Base-by-base conservation (phyloP, 164 flowering plant genomes). In the Magnolia officinalis region DNA sequence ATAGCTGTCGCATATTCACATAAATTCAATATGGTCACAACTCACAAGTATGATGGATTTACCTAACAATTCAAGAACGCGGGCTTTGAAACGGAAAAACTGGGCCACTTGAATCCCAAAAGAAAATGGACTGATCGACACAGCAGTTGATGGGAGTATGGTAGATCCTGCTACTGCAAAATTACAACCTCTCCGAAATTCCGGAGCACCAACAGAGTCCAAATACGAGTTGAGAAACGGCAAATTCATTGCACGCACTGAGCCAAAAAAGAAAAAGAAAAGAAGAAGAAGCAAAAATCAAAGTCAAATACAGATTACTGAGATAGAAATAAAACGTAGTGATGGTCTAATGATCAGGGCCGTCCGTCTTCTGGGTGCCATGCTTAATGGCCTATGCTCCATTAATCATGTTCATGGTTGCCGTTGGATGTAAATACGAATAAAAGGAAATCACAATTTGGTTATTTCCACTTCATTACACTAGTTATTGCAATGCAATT, bases 161-260 rank as follows among this genome's bases (percentile, higher is more conserved):
- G 93, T 92, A 3, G 97, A 89, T 0, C 92, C 98, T 45, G 97
- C 97, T 45, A 89, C 91, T 37, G 99, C 99, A 86, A 92, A 96
- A 66, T 96, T 92, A 82, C 98, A 86, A 6, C 99, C 99, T 75
- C 80, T 88, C 67, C 68, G 80, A 81, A 92, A 96, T 78, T 24
- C 84, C 13, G 98, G 98, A 10, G 83, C 59, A 11, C 91, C 94
- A 31, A 93, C 21, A 13, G 99, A 86, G 50, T 96, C 99, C 90
- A 96, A 77, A 78, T 96, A 96, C 0, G 98, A 81, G 78, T 92
- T 91, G 72, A 96, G 80, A 78, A 89, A 89, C 31, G 97, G 98
- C 51, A 90, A 65, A 72, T 90, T 90, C 89, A 92, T 89, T 29
- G 88, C 94, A 81, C 90, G 91, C 95, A 88, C 99, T 64, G 67